Evolutionary conservation across 164 flowering plant species (phyloP).

Genomic region (Liquidambar formosana): DNA sequence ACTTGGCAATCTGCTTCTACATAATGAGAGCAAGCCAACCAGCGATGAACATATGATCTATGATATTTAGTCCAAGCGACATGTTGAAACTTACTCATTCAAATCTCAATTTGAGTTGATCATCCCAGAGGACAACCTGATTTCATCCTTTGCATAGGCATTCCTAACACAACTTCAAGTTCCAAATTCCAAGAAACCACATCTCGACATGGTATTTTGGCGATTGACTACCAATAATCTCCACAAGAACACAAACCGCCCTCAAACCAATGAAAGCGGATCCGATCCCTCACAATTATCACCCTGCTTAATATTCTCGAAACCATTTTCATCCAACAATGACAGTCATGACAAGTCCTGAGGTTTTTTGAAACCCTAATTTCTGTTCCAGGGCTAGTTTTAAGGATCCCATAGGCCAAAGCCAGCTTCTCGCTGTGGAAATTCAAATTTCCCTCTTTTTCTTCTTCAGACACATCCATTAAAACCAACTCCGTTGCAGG

Average conservation of each 20-base stretch:
- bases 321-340: slow-evolving; percentile 69
- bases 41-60: too few relatives aligned
- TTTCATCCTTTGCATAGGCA: slow-evolving; percentile 42
- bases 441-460: slow-evolving; percentile 68
- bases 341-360: slow-evolving; percentile 79
- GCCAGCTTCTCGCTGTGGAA: slow-evolving; percentile 87
- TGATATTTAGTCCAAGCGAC: too few relatives aligned
- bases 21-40: too few relatives aligned
- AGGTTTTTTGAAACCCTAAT: slow-evolving; percentile 66
- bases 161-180: slow-evolving; percentile 49
- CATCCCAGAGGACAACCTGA: slow-evolving; percentile 27
- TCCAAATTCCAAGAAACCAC: slow-evolving; percentile 33
- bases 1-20: too few relatives aligned
- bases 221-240: slow-evolving; percentile 67
- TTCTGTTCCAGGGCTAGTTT: slow-evolving; percentile 62
- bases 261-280: slow-evolving; percentile 79
- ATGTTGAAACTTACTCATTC: slow-evolving; percentile 1
- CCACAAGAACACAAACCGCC: slow-evolving; percentile 70
- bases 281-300: slow-evolving; percentile 71
- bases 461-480: slow-evolving; percentile 87
- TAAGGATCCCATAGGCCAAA: slow-evolving; percentile 61
- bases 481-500: slow-evolving; percentile 59
- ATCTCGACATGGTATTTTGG: background rate
- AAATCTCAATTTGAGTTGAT: slow-evolving; percentile 33
- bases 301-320: slow-evolving; percentile 59